These are phyloP conservation scores for Moringa oleifera DNA, from an alignment of 345 rosid genomes.

Conservation along the genomic window DNA sequence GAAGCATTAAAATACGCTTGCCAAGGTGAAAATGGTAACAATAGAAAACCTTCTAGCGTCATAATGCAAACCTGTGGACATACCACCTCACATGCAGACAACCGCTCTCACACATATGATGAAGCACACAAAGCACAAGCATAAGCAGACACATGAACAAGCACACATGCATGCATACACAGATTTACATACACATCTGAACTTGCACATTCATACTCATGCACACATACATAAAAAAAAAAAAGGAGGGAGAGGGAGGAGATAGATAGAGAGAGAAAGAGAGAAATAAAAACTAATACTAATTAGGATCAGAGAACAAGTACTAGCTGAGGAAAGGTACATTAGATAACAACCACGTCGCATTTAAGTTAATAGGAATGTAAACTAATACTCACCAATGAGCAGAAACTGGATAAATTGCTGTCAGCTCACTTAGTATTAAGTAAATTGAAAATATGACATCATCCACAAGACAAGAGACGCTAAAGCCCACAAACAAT, in stretches of 20 bases:
- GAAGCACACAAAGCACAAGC: too few relatives aligned
- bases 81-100: neutral
- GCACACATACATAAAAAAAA: neutral
- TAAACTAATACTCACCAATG: neutral
- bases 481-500: too few relatives aligned
- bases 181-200: too few relatives aligned
- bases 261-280: too few relatives aligned
- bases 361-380: too few relatives aligned
- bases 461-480: neutral
- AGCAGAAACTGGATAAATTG: neutral
- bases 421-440: neutral
- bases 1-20: conserved; percentile 10
- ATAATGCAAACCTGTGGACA: neutral
- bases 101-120: too few relatives aligned
- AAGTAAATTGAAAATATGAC: neutral
- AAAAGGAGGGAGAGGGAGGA: too few relatives aligned
- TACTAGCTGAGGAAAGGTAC: too few relatives aligned
- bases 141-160: too few relatives aligned
- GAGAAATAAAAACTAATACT: too few relatives aligned
- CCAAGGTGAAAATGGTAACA: conserved; percentile 9
- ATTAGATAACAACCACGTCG: too few relatives aligned
- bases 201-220: neutral
- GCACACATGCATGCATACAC: neutral
- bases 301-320: too few relatives aligned
- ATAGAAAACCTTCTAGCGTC: neutral